Percentiles rank a stretch among this genome's conserved stretches.
Evolutionary conservation across 768 basidiomycete species (phyloP).

Genomic region (Exidia glandulosa): DNA sequence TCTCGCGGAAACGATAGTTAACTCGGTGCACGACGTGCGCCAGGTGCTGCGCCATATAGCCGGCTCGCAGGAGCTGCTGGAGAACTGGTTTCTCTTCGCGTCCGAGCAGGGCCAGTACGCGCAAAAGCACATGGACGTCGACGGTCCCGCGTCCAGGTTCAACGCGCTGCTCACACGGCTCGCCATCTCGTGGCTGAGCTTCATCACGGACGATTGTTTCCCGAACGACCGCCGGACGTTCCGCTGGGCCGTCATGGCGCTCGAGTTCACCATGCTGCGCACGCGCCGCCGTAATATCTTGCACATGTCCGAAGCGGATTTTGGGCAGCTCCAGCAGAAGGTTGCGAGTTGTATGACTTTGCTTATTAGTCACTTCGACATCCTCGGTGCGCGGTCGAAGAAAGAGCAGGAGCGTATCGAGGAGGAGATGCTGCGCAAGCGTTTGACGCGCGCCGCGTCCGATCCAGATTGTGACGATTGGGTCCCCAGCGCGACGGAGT

Average conservation of each 20-base stretch:
- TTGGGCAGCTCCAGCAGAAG: conserved; percentile 79
- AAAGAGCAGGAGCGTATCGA: conserved; percentile 37
- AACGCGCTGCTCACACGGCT: conserved; percentile 76
- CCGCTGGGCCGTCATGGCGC: conserved; percentile 93
- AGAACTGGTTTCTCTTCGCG: conserved; percentile 94
- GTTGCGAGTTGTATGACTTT: conserved; percentile 95
- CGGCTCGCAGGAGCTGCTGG: conserved; percentile 74
- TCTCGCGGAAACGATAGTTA: conserved; percentile 84
- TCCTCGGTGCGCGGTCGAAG: conserved; percentile 86
- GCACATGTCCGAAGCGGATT: conserved; percentile 78
- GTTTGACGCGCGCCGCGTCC: too few species aligned
- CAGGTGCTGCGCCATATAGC: conserved; percentile 46
- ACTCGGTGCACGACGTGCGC: conserved; percentile 82
- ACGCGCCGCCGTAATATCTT: conserved; percentile 84
- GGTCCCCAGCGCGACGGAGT: conserved; percentile 9
- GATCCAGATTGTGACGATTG: conserved; percentile 14
- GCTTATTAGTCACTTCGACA: conserved; percentile 96
- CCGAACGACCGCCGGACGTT: conserved; percentile 93
- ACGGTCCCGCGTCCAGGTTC: conserved; percentile 55
- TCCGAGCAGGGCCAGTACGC: conserved; percentile 91
- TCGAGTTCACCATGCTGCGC: conserved; percentile 83
- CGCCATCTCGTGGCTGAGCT: conserved; percentile 95
- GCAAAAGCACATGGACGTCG: conserved; percentile 86
- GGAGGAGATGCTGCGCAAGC: conserved; percentile 28
- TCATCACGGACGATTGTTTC: conserved; percentile 97